These are phyloP conservation scores for Coelastrella sp. DNA, from an alignment of 139 green algal species.

Conservation along the genomic window DNA sequence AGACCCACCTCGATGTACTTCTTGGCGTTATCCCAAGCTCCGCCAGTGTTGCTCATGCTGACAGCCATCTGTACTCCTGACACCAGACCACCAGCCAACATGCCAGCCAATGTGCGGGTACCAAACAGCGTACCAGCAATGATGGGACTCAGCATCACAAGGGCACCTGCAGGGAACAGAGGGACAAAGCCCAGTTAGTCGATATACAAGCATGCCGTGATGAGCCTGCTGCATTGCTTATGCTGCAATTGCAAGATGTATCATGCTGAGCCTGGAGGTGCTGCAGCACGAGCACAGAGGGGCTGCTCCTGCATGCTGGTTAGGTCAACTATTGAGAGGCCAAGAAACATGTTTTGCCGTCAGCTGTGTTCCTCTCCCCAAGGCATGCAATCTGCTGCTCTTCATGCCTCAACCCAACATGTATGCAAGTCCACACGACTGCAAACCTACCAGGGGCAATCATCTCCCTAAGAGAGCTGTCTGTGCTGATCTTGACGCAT, in stretches of 20 bases:
- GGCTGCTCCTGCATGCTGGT: too few species aligned
- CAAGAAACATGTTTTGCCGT: too few species aligned
- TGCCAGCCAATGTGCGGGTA: constrained; percentile 82
- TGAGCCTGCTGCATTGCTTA: too few species aligned
- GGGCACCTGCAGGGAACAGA: constrained; percentile 43
- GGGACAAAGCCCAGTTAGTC: background rate
- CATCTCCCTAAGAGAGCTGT: constrained; percentile 94
- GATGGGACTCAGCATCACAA: constrained; percentile 96
- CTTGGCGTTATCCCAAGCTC: constrained; percentile 99
- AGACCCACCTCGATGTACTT: constrained; percentile 93
- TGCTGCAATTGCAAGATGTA: too few species aligned
- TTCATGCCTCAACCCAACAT: background rate
- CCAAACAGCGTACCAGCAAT: constrained; percentile 88
- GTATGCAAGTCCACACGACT: background rate
- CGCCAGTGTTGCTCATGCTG: constrained; percentile 97
- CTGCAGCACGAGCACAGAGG: too few species aligned
- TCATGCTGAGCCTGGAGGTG: too few species aligned
- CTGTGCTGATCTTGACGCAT: constrained; percentile 94
- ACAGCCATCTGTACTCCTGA: constrained; percentile 96
- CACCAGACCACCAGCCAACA: constrained; percentile 93
- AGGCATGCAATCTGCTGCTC: too few species aligned
- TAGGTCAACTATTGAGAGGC: too few species aligned
- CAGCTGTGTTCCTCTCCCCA: too few species aligned
- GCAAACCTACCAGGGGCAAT: constrained; percentile 79
- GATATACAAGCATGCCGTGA: too few species aligned